Conservation (phyloP, 129 eudicot species). For the Kitagawia praeruptora region DNA sequence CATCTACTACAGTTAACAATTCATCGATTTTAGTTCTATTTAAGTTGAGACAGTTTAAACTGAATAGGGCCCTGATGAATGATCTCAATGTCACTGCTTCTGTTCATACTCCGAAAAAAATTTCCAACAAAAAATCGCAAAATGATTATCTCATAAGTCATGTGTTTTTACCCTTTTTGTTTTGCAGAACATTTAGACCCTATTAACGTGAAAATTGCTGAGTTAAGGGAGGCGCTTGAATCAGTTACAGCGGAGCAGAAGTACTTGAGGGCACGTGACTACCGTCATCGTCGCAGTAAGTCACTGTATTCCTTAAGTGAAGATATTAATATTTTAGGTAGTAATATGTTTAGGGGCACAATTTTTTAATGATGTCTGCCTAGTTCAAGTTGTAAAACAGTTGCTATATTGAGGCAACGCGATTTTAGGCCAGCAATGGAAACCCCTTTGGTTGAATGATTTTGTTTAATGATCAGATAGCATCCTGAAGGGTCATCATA, state of each 20-base stretch:
- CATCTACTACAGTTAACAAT: neutral
- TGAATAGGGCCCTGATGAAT: neutral
- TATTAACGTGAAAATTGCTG: slow-evolving; percentile 86
- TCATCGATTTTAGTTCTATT: neutral
- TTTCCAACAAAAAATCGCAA: neutral
- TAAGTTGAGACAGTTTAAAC: neutral
- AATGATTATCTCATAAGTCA: neutral
- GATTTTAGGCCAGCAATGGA: neutral
- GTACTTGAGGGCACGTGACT: slow-evolving; percentile 91
- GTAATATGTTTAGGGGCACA: neutral
- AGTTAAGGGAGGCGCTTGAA: slow-evolving; percentile 90
- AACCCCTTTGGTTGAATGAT: neutral
- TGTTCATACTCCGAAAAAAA: neutral
- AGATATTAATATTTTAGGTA: neutral
- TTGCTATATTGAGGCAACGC: neutral
- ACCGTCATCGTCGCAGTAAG: slow-evolving; percentile 98
- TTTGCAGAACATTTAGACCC: slow-evolving; percentile 88
- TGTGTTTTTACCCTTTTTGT: neutral
- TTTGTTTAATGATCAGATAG: neutral
- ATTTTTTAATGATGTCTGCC: neutral
- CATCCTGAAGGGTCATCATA: neutral
- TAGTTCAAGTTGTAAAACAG: neutral
- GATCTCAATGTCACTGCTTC: neutral
- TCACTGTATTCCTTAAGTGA: neutral
- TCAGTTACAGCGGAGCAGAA: slow-evolving; percentile 92